Evolutionary conservation across 352 stramenopile species (phyloP).

Genomic region (Phytopythium vexans): DNA sequence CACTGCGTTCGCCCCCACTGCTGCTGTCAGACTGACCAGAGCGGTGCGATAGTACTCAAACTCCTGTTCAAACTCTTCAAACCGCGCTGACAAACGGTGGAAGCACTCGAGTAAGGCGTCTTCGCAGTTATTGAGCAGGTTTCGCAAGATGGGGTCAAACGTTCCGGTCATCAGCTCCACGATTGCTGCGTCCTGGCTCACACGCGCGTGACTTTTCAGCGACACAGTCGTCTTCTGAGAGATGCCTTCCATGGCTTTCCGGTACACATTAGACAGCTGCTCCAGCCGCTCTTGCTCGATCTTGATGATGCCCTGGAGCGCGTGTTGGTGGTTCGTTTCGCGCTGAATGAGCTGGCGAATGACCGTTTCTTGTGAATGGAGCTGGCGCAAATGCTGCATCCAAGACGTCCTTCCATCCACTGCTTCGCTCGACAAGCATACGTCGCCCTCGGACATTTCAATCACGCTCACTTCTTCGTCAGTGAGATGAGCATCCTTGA

Average conservation of each 20-base stretch:
- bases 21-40: constrained; percentile 40
- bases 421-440: constrained; percentile 36
- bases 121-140: constrained; percentile 70
- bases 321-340: constrained; percentile 51
- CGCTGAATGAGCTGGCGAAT: constrained; percentile 52
- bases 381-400: constrained; percentile 45
- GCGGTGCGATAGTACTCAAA: constrained; percentile 77
- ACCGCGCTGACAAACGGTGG: constrained; percentile 52
- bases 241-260: constrained; percentile 48
- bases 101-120: constrained; percentile 63
- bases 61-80: constrained; percentile 73
- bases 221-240: constrained; percentile 35
- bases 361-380: constrained; percentile 52
- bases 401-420: constrained; percentile 26
- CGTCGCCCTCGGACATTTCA: constrained; percentile 61
- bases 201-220: constrained; percentile 53
- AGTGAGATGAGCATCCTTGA: constrained; percentile 49
- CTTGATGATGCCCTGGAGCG: constrained; percentile 66
- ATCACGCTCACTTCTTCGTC: constrained; percentile 59
- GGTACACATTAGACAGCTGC: constrained; percentile 54
- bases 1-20: constrained; percentile 3
- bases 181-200: constrained; percentile 56
- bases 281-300: constrained; percentile 69
- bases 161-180: constrained; percentile 69
- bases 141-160: constrained; percentile 60